phyloP scores from a whole-genome alignment of 2,329 filamentous ascomycete genomes.

The Metarhizium robertsii region DNA sequence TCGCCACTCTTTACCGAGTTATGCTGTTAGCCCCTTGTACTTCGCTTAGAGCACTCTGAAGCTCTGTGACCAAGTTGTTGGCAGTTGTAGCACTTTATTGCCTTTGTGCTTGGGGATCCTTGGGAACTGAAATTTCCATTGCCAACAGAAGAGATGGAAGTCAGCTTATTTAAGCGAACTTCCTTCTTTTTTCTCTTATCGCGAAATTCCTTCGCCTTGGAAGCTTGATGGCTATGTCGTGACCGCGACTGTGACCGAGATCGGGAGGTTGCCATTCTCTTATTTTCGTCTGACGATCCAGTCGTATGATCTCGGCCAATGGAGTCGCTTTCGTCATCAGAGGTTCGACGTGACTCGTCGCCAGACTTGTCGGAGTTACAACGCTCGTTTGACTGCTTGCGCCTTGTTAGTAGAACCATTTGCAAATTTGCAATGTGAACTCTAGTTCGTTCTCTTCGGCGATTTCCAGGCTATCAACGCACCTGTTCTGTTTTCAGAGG shows the following conservation, averaged over 20 bases:
- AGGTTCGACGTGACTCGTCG: conserved; percentile 11
- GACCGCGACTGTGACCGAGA: conserved; percentile 24
- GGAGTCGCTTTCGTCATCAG: conserved; percentile 14
- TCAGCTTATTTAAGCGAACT: conserved; percentile 53
- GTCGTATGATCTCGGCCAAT: conserved; percentile 16
- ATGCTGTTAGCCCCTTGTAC: not conserved
- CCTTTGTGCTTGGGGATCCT: conserved; percentile 12
- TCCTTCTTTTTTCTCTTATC: conserved; percentile 56
- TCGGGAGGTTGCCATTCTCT: conserved; percentile 2
- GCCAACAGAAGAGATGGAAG: conserved; percentile 46
- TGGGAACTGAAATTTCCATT: conserved; percentile 10
- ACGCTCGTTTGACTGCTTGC: not conserved
- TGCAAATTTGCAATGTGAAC: not conserved
- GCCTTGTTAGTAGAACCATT: not conserved
- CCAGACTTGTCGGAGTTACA: not conserved
- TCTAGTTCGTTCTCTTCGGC: not conserved
- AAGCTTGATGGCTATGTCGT: conserved; percentile 16
- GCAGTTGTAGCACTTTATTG: conserved; percentile 48
- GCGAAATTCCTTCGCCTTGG: conserved; percentile 38
- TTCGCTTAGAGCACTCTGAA: conserved; percentile 39
- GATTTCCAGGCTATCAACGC: conserved; percentile 8
- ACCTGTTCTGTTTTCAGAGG: conserved; percentile 17
- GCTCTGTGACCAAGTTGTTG: conserved; percentile 52
- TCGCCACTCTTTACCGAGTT: not conserved
- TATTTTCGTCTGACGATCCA: conserved; percentile 15